Evolutionary conservation across 352 stramenopile species (phyloP).

Genomic region (Phytophthora pinifolia): DNA sequence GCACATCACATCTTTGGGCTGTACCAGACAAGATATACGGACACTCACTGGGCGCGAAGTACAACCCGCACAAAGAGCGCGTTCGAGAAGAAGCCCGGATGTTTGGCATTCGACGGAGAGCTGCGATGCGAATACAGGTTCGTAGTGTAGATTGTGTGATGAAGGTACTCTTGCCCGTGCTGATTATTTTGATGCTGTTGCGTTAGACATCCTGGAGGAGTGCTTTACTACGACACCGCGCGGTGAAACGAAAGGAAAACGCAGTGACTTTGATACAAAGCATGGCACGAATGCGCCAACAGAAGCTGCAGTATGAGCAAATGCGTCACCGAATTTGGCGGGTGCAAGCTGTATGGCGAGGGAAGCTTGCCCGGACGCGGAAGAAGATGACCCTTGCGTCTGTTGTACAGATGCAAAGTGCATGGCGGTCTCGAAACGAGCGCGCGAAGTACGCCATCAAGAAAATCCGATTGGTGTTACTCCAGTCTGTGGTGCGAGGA

Average conservation of each 20-base stretch:
- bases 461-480: slow-evolving; percentile 31
- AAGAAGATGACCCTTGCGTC: slow-evolving; percentile 18
- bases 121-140: slow-evolving; percentile 60
- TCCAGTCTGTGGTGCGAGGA: slow-evolving; percentile 33
- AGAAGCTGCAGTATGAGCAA: slow-evolving; percentile 26
- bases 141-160: background rate
- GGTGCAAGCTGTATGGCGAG: slow-evolving; percentile 35
- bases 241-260: slow-evolving; percentile 17
- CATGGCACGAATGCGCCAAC: slow-evolving; percentile 21
- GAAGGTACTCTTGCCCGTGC: background rate
- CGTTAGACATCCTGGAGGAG: slow-evolving; percentile 27
- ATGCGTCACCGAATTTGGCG: slow-evolving; percentile 20
- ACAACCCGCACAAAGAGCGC: slow-evolving; percentile 49
- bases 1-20: slow-evolving; percentile 39
- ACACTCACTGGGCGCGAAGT: slow-evolving; percentile 46
- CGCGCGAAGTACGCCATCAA: slow-evolving; percentile 31
- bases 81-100: slow-evolving; percentile 45
- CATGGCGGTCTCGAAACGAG: slow-evolving; percentile 32
- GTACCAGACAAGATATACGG: slow-evolving; percentile 48
- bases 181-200: slow-evolving; percentile 5
- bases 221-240: slow-evolving; percentile 20
- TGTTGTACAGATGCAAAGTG: slow-evolving; percentile 33
- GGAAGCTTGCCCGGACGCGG: slow-evolving; percentile 15
- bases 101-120: slow-evolving; percentile 48
- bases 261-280: slow-evolving; percentile 34